Conservation (phyloP, 768 basidiomycete species). For the Serendipita sp. region DNA sequence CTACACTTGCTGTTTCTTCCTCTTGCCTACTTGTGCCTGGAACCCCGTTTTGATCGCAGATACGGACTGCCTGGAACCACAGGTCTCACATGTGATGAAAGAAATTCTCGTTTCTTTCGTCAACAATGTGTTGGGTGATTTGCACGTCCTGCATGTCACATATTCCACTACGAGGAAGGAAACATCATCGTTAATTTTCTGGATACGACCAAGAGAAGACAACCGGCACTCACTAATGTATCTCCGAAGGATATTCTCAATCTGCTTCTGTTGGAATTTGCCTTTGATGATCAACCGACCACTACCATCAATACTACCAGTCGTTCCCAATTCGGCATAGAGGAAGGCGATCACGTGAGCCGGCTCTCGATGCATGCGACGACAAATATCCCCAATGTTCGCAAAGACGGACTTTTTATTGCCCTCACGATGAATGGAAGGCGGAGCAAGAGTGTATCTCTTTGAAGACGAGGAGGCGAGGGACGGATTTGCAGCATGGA, state of each 20-base stretch:
- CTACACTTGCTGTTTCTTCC: constrained; percentile 9
- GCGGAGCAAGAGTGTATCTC: constrained; percentile 94
- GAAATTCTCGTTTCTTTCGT: constrained; percentile 98
- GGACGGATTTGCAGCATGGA: constrained; percentile 88
- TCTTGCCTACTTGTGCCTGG: constrained; percentile 74
- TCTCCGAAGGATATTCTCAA: constrained; percentile 88
- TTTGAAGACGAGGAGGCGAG: constrained; percentile 67
- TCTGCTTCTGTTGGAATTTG: constrained; percentile 94
- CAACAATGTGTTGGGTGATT: constrained; percentile 91
- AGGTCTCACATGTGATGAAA: constrained; percentile 90
- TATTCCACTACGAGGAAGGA: constrained; percentile 57
- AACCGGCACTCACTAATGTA: constrained; percentile 64
- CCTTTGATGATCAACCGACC: constrained; percentile 93
- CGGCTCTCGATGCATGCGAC: constrained; percentile 92
- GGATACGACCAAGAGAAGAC: not conserved
- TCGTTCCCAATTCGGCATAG: constrained; percentile 97
- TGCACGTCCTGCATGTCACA: constrained; percentile 98
- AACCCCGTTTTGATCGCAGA: constrained; percentile 97
- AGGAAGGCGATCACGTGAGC: constrained; percentile 96
- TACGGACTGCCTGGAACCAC: constrained; percentile 80
- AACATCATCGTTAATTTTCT: not conserved
- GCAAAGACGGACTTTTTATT: constrained; percentile 97
- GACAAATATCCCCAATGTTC: constrained; percentile 94
- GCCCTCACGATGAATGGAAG: constrained; percentile 84
- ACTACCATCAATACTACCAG: constrained; percentile 82